A percentile compares a stretch with the other conserved stretches of the same genome.
Conservation (phyloP, 208 protist genomes). For the Leptomonas pyrrhocoris region DNA sequence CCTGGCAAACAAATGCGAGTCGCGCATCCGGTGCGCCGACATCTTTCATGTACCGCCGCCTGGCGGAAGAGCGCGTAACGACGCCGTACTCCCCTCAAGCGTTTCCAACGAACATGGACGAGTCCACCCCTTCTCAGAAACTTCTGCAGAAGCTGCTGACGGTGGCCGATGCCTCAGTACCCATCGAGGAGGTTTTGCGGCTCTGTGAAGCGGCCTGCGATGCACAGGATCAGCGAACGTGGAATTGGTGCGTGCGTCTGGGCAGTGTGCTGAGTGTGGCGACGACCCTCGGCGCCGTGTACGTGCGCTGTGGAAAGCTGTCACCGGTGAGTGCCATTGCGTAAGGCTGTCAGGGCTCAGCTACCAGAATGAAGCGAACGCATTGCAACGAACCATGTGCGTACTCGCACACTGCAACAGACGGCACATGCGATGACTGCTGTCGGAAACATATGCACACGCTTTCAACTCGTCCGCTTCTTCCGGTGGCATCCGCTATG, state of each 20-base stretch:
- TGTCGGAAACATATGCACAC: too few relatives aligned
- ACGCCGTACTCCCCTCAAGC: background rate
- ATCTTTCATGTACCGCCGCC: too few relatives aligned
- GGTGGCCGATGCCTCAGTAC: background rate
- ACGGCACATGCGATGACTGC: too few relatives aligned
- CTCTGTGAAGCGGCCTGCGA: constrained; percentile 6
- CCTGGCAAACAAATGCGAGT: too few relatives aligned
- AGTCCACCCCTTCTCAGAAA: background rate
- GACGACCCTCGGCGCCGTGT: background rate
- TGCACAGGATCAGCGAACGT: background rate
- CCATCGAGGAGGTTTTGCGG: background rate
- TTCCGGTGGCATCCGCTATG: too few relatives aligned
- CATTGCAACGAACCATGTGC: background rate
- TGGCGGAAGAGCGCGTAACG: background rate
- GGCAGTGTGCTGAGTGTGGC: constrained; percentile 11
- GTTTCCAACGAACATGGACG: background rate
- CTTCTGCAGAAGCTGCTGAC: background rate
- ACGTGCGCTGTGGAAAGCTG: constrained; percentile 3
- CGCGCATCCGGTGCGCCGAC: too few relatives aligned
- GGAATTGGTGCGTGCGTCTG: constrained; percentile 12
- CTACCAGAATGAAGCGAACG: background rate
- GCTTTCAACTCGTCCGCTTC: too few relatives aligned
- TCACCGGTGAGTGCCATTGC: background rate
- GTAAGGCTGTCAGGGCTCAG: too few relatives aligned
- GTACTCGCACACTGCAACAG: too few relatives aligned